These are phyloP conservation scores for Acmispon strigosus DNA, from an alignment of 306 rosid genomes.

Conservation along the genomic window DNA sequence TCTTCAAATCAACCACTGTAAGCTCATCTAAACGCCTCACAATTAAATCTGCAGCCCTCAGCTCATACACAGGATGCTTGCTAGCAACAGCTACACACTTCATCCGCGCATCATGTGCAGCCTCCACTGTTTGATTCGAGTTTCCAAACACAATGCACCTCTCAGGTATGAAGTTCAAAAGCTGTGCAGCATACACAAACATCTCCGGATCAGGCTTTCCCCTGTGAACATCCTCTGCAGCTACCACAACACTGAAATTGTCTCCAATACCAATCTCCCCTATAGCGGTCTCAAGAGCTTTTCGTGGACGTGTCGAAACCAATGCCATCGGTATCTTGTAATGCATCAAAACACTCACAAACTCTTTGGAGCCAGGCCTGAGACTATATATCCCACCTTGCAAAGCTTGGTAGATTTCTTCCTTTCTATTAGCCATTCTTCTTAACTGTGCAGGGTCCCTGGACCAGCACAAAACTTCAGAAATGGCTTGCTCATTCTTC, in stretches of 20 bases:
- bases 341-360: constrained; percentile 81
- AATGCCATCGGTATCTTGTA: constrained; percentile 88
- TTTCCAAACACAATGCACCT: constrained; percentile 96
- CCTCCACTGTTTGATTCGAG: constrained; percentile 91
- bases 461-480: constrained; percentile 97
- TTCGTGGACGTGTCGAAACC: constrained; percentile 84
- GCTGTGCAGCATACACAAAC: constrained; percentile 86
- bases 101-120: constrained; percentile 92
- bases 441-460: constrained; percentile 67
- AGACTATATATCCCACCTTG: constrained; percentile 78
- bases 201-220: constrained; percentile 98
- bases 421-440: constrained; percentile 78
- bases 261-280: constrained; percentile 67
- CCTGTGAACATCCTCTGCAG: constrained; percentile 90
- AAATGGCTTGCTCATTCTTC: constrained; percentile 93
- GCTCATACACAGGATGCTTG: constrained; percentile 94
- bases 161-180: constrained; percentile 78
- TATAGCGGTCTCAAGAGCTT: constrained; percentile 63
- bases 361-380: constrained; percentile 75
- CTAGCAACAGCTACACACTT: constrained; percentile 98
- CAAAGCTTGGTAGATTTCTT: constrained; percentile 76
- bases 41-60: constrained; percentile 85
- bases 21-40: constrained; percentile 82
- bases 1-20: constrained; percentile 86
- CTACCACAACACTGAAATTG: constrained; percentile 67